Evolutionary conservation across 1,139 yeast genomes (phyloP).

Genomic region (Suhomyces choctaworum): DNA sequence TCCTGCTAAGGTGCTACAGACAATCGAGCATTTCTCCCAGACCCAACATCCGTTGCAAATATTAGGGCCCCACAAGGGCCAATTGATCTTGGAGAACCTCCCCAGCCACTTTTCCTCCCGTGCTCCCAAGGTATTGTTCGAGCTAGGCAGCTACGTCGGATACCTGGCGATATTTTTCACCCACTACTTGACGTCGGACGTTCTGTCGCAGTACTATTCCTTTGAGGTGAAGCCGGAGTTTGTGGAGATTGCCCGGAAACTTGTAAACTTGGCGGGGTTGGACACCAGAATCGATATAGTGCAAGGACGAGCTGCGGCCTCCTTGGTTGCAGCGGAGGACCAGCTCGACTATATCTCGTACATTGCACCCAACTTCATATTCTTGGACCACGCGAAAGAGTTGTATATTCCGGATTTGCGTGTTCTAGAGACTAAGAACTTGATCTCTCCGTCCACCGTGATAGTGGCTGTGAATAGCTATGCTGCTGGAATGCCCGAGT

Average conservation of each 20-base stretch:
- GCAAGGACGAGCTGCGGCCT: conserved; percentile 37
- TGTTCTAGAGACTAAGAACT: conserved; percentile 40
- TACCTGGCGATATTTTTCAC: conserved; percentile 45
- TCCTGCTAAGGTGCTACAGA: conserved; percentile 32
- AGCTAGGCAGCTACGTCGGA: conserved; percentile 48
- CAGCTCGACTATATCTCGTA: conserved; percentile 17
- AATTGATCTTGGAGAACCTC: conserved; percentile 28
- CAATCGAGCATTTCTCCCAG: conserved; percentile 30
- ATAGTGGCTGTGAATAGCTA: conserved; percentile 43
- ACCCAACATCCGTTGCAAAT: conserved; percentile 22
- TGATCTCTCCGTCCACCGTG: conserved; percentile 42
- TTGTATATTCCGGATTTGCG: conserved; percentile 45
- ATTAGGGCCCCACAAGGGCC: conserved; percentile 38
- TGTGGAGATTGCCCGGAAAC: conserved; percentile 32
- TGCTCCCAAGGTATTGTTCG: conserved; percentile 38
- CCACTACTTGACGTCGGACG: conserved; percentile 22
- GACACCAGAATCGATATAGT: conserved; percentile 32
- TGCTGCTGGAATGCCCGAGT: conserved; percentile 42
- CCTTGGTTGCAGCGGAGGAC: conserved; percentile 29
- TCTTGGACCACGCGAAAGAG: conserved; percentile 45
- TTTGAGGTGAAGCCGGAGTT: conserved; percentile 37
- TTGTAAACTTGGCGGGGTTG: conserved; percentile 42
- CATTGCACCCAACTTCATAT: conserved; percentile 32
- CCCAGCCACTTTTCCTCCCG: conserved; percentile 9
- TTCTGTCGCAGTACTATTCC: conserved; percentile 33